Base-by-base conservation (phyloP, 805 yeast species). In the Metschnikowia proteae region DNA sequence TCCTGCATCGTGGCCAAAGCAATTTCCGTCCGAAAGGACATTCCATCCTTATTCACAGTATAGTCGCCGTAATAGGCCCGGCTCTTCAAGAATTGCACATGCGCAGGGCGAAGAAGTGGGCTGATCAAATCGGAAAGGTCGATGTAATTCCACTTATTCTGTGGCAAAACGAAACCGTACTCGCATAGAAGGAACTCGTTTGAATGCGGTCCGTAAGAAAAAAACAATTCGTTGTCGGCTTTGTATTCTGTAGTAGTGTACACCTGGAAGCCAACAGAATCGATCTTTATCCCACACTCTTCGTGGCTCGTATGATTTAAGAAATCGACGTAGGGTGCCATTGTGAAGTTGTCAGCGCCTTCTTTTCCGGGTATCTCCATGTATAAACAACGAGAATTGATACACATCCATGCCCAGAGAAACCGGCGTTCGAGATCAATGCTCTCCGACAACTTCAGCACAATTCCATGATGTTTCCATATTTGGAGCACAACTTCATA, bases 301-400 rank as follows among this genome's bases (percentile, higher is more conserved):
- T 74, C 78, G 4, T 75, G 74, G 34, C 70, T 57, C 28, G 68
- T 72, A 65, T 92, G 98, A 66, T 92, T 94, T 45, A 92, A 69
- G 62, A 88, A 86, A 68, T 92, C 99, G 25, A 91, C 90, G 53
- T 73, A 84, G 0, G 99, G 99, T 0, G 92, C 97, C 80, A 92
- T 70, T 1, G 98, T 88, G 70, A 92, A 83, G 62, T 87, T 85
- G 55, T 85, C 88, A 26, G 70, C 78, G 2, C 62, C 60, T 13
- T 71, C 67, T 48, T 76, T 75, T 32, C 77, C 75, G 1, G 86
- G 83, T 1, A 88, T 66, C 3, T 78, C 75, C 83, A 84, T 83
- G 63, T 89, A 91, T 5, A 92, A 71, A 63, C 98, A 92, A 67
- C 99, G 83, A 1, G 97, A 85, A 62, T 94, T 92, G 48, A 91